Evolutionary conservation across 83 land plant genomes (phyloP).

Genomic region (Diphasiastrum complanatum): DNA sequence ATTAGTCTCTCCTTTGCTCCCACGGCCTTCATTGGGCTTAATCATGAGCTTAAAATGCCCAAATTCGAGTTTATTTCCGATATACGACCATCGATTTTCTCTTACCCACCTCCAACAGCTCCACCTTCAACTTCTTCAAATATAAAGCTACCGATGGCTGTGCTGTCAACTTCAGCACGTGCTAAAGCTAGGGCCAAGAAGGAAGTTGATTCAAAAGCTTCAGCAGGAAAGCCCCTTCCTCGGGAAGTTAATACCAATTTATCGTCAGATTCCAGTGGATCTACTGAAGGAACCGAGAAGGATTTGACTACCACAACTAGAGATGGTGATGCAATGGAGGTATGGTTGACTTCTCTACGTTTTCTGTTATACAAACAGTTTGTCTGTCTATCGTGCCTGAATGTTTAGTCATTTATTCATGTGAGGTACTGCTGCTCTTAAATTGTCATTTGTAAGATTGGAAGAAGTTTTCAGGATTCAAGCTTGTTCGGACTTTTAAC

Average conservation of each 20-base stretch:
- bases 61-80: constrained; percentile 81
- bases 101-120: constrained; percentile 80
- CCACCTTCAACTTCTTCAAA: constrained; percentile 51
- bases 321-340: constrained; percentile 82
- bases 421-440: neutral
- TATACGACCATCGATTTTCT: constrained; percentile 84
- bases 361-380: neutral
- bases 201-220: constrained; percentile 47
- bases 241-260: too few relatives aligned
- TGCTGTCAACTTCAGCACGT: constrained; percentile 79
- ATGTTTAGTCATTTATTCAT: neutral
- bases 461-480: too few relatives aligned
- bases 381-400: neutral
- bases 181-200: constrained; percentile 80
- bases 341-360: too few relatives aligned
- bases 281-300: constrained; percentile 37
- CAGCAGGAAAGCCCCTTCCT: constrained; percentile 51
- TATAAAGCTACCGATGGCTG: constrained; percentile 82
- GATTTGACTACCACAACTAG: too few relatives aligned
- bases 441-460: too few relatives aligned
- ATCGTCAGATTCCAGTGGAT: too few relatives aligned
- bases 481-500: too few relatives aligned
- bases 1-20: constrained; percentile 85
- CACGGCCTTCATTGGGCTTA: constrained; percentile 94
- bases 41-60: constrained; percentile 85